Evolutionary conservation across 2,329 filamentous ascomycete species (phyloP), one percentile per base, ranked within the genome.

Genomic region (Botrytis porri): DNA sequence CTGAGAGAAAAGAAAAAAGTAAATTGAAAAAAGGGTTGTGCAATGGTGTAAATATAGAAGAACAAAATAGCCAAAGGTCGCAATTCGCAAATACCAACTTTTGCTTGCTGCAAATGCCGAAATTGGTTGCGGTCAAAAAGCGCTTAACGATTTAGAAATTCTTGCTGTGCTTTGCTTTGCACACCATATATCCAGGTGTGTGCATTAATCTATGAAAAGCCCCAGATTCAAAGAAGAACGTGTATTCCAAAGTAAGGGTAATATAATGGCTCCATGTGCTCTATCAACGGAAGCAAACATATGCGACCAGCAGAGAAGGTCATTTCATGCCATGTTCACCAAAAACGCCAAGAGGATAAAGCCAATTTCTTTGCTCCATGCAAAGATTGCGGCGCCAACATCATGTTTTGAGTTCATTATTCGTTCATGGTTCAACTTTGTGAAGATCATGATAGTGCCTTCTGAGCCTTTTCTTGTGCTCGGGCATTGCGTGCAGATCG

Each of bases 401-500:
- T 72, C 39, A 67, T 72, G n/a, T 67, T 41, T 60, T 61, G 51
- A 61, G 43, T 72, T 72, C 70, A 48, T 72, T 63, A 72, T 67
- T 72, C 70, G 20, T 72, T 59, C 32, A 72, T 60, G 62, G 51
- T 67, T 18, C 35, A 48, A 14, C 35, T 59, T 59, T 37, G 39
- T 69, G 60, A 60, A 65, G 60, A 45, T 73, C 69, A 79, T 69
- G 76, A 76, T 32, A 74, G 73, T 59, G 75, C 90, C 82, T 93
- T 93, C 76, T 90, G 88, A 74, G 90, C 90, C 83, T 93, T 93
- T 83, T 98, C 95, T 80, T 95, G 92, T 39, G 92, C 92, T 81
- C 95, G 89, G 76, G 94, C 94, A 81, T 93, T 90, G 77, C 95
- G 89, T 65, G 95, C 95, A 60, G 94, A 92, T 80, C 91, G 89